phyloP scores from a whole-genome alignment of 1,284 basidiomycete species.

The Cerioporus squamosus region DNA sequence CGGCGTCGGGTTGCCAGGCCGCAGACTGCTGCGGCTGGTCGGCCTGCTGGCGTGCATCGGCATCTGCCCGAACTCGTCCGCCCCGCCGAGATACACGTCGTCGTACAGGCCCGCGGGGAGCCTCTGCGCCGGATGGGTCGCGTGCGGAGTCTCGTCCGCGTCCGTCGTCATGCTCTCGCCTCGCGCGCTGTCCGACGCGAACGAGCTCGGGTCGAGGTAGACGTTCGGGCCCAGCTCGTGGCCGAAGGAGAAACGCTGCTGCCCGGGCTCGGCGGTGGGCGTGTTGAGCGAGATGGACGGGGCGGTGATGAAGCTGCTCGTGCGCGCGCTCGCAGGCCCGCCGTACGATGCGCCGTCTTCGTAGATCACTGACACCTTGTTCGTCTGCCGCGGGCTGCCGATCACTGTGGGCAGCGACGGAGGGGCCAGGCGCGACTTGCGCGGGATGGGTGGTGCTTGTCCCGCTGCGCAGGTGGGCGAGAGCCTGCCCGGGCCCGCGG shows the following conservation, averaged over 20 bases:
- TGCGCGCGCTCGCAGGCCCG: constrained; percentile 38
- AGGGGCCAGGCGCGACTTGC: constrained; percentile 36
- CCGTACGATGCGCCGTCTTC: constrained; percentile 48
- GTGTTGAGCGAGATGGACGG: constrained; percentile 33
- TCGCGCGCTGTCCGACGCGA: constrained; percentile 11
- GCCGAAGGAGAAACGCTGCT: constrained; percentile 11
- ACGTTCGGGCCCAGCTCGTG: not conserved
- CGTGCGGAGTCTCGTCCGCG: constrained; percentile 12
- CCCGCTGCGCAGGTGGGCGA: constrained; percentile 39
- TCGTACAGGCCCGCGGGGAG: constrained; percentile 29
- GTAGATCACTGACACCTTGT: constrained; percentile 40
- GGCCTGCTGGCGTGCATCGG: not conserved
- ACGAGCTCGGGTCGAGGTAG: constrained; percentile 10
- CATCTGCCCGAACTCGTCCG: not conserved
- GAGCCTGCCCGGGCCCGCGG: not conserved
- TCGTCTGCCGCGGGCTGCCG: constrained; percentile 27
- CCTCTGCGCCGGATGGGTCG: constrained; percentile 5
- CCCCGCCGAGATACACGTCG: constrained; percentile 14
- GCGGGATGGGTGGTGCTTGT: constrained; percentile 25
- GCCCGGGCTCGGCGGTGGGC: constrained; percentile 9
- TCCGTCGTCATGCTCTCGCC: constrained; percentile 14
- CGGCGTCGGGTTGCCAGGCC: not conserved
- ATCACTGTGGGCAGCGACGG: constrained; percentile 33
- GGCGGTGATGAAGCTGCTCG: constrained; percentile 67
- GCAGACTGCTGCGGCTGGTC: not conserved